These are phyloP conservation scores for Chloris gayana DNA, from an alignment of 176 grass and related monocot species.

Conservation along the genomic window DNA sequence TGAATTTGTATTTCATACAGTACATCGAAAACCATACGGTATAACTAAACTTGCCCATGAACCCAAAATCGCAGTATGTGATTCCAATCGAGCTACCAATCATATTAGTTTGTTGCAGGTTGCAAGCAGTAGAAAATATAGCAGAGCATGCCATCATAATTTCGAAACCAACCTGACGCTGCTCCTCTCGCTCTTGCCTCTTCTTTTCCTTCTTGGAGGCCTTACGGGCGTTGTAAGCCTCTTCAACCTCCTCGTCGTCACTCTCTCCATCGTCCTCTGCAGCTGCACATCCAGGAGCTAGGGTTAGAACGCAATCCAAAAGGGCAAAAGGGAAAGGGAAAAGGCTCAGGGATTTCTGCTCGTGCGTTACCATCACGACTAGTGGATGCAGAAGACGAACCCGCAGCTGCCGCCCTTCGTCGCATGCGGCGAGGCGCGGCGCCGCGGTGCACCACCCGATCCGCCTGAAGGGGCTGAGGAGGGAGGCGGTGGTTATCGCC, in stretches of 20 bases:
- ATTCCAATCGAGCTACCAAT: neutral
- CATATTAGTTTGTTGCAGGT: neutral
- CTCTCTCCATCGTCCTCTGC: constrained; percentile 52
- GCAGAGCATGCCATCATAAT: neutral
- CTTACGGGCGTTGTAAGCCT: constrained; percentile 47
- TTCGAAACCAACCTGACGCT: constrained; percentile 62
- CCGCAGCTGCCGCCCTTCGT: constrained; percentile 54
- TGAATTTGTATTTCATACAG: too few relatives aligned
- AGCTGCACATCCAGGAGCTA: constrained; percentile 2
- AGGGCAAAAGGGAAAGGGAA: neutral
- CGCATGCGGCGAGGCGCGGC: constrained; percentile 69
- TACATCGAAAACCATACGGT: neutral
- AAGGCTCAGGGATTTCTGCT: neutral
- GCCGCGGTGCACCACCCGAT: constrained; percentile 58
- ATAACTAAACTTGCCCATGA: neutral
- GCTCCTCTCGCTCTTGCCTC: constrained; percentile 73
- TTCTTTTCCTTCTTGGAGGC: constrained; percentile 90
- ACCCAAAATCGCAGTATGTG: neutral
- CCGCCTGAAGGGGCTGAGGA: constrained; percentile 67
- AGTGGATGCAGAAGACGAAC: constrained; percentile 63
- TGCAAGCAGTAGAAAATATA: neutral
- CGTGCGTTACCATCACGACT: constrained; percentile 48
- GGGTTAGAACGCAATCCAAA: constrained; percentile 7
- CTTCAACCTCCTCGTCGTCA: constrained; percentile 64
- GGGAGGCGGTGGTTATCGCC: constrained; percentile 50